A percentile compares a stretch with the other conserved stretches of the same genome.
Evolutionary conservation across 768 basidiomycete genomes (phyloP).

Genomic region (Boletus insuetus): DNA sequence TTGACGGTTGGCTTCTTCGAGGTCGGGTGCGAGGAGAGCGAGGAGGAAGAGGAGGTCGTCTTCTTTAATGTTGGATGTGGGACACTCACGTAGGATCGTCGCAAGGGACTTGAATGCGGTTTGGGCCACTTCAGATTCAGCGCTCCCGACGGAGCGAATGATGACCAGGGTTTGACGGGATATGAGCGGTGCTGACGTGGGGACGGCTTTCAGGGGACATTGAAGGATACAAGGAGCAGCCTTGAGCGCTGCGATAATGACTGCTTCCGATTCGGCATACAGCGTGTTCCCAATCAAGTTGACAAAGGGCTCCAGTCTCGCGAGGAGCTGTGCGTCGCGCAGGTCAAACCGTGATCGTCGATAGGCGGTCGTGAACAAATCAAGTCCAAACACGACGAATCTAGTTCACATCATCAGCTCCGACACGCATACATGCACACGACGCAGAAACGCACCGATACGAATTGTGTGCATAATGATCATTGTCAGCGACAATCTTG

Average conservation of each 20-base stretch:
- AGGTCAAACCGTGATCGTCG: constrained; percentile 86
- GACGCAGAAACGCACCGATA: constrained; percentile 55
- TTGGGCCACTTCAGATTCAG: constrained; percentile 89
- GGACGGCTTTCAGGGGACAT: constrained; percentile 76
- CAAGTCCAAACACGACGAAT: constrained; percentile 89
- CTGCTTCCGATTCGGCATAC: constrained; percentile 75
- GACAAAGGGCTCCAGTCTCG: constrained; percentile 87
- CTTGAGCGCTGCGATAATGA: constrained; percentile 74
- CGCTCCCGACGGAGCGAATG: constrained; percentile 77
- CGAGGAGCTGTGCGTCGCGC: constrained; percentile 64
- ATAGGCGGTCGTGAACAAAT: constrained; percentile 85
- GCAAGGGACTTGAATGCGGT: constrained; percentile 85
- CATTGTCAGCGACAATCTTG: constrained; percentile 46
- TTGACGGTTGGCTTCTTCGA: constrained; percentile 88
- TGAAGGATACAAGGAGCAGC: constrained; percentile 77
- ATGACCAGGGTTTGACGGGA: constrained; percentile 81
- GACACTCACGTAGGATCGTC: constrained; percentile 85
- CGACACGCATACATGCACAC: background rate
- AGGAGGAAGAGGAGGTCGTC: constrained; percentile 85
- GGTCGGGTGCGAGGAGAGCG: constrained; percentile 80
- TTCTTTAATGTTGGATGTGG: constrained; percentile 78
- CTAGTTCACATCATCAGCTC: constrained; percentile 35
- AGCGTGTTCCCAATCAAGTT: constrained; percentile 87
- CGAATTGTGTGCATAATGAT: constrained; percentile 85
- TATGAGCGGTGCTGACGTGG: constrained; percentile 76